Conservation (phyloP, 129 eudicot genomes). For the Tagetes patula region DNA sequence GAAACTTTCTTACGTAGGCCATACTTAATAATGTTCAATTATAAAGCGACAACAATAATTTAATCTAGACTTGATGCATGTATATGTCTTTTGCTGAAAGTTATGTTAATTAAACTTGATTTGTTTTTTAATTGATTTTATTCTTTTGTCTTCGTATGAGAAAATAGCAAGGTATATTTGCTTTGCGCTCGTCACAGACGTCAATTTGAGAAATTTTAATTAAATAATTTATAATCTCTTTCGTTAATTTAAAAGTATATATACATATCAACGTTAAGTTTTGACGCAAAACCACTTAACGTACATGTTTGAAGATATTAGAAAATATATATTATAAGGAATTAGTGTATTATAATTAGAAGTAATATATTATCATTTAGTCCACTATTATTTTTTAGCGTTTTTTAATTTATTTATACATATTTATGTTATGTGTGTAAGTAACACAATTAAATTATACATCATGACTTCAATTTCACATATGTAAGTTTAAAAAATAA, state of each 20-base stretch:
- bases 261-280: background rate
- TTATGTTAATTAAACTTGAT: slow-evolving; percentile 11
- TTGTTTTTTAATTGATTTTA: slow-evolving; percentile 11
- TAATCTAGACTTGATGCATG: background rate
- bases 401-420: too few species aligned
- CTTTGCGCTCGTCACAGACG: slow-evolving; percentile 28
- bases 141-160: slow-evolving; percentile 28
- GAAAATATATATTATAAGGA: too few species aligned
- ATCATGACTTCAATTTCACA: too few species aligned
- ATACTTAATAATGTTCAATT: slow-evolving; percentile 19
- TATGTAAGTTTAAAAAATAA: too few species aligned
- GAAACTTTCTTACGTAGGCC: slow-evolving; percentile 16
- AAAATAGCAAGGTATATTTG: slow-evolving; percentile 34
- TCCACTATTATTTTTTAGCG: too few species aligned
- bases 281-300: background rate
- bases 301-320: too few species aligned
- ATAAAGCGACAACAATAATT: slow-evolving; percentile 21
- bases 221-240: background rate
- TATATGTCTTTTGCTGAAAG: slow-evolving; percentile 9
- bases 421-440: too few species aligned
- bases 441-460: too few species aligned
- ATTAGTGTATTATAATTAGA: too few species aligned
- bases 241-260: background rate
- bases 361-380: too few species aligned
- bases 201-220: slow-evolving; percentile 1